A percentile compares a stretch with the other conserved stretches of the same genome.
Evolutionary conservation across 2,329 filamentous ascomycete genomes (phyloP).

Genomic region (Macrophomina phaseolina): DNA sequence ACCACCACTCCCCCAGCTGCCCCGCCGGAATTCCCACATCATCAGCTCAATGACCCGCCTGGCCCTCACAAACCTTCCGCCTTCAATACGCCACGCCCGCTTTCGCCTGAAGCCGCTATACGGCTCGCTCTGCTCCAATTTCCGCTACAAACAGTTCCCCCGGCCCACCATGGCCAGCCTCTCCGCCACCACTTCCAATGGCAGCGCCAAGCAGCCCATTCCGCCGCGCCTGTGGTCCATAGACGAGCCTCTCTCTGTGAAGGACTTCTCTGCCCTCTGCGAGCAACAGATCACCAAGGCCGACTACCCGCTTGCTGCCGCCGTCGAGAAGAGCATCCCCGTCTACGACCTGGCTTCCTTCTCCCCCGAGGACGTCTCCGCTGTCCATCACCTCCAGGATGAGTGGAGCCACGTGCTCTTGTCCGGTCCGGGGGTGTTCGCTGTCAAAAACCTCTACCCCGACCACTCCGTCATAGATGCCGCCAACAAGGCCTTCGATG

Average conservation of each 20-base stretch:
- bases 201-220: slow-evolving; percentile 25
- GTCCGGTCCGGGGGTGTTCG: slow-evolving; percentile 64
- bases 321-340: slow-evolving; percentile 59
- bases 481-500: slow-evolving; percentile 55
- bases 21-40: neutral
- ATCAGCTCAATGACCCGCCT: neutral
- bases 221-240: slow-evolving; percentile 38
- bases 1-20: no score
- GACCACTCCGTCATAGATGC: slow-evolving; percentile 49
- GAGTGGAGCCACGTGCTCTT: slow-evolving; percentile 66
- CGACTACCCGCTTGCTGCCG: slow-evolving; percentile 56
- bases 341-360: slow-evolving; percentile 58
- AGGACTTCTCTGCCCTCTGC: slow-evolving; percentile 54
- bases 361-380: slow-evolving; percentile 38
- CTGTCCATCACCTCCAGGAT: slow-evolving; percentile 57
- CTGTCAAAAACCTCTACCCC: slow-evolving; percentile 61
- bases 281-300: slow-evolving; percentile 44
- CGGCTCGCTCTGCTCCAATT: neutral
- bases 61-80: neutral
- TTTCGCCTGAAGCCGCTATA: neutral
- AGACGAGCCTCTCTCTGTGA: slow-evolving; percentile 45
- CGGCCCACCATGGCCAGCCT: slow-evolving; percentile 4
- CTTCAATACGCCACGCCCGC: neutral
- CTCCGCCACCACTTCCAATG: neutral
- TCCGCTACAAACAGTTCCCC: neutral